Base-by-base conservation (phyloP, 805 yeast species). In the Suhomyces vadensis region DNA sequence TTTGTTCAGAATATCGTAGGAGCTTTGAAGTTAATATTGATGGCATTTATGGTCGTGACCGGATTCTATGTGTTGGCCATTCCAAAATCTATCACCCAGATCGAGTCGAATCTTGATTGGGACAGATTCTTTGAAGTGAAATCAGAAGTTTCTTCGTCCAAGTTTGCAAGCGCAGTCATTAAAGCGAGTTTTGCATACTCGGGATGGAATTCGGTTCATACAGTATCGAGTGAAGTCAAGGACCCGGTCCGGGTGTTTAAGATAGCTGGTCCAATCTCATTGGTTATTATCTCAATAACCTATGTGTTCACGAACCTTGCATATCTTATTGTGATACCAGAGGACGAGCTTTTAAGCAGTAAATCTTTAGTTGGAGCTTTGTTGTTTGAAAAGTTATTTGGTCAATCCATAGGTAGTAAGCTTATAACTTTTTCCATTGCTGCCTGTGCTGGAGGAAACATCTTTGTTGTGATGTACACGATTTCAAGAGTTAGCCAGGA, bases 131-230 rank as follows among this genome's bases (percentile, higher is more conserved):
- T 63, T 40, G 47, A 51, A 1, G 58, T 66, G 23, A 65, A 67
- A 43, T 64, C 64, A 0, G 27, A 54, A 1, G 65, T 75, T 1
- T 61, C 75, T 1, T 33, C 71, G 2, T 64, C 84, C 0, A 69
- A 77, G 1, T 62, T 81, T 45, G 75, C 84, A 0, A 63, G 78
- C 37, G 83, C 84, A 0, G 70, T 81, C 20, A 71, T 81, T 17
- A 78, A 77, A 52, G 81, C 84, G 1, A 69, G 77, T 45, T 82
- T 79, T 64, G 77, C 83, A 4, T 79, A 74, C 49, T 71, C 78
- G 4, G 88, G 88, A 3, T 82, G 87, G 86, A 78, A 74, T 50
- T 63, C 77, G 6, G 81, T 81, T 6, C 85, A 81, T 54, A 73
- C 81, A 0, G 82, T 79, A 9, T 69, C 83, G 3, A 78, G 81